Percentiles rank a stretch among this genome's conserved stretches.
These are phyloP conservation scores for Hanseniaspora valbyensis DNA, from an alignment of 805 yeast genomes.

Conservation along the genomic window DNA sequence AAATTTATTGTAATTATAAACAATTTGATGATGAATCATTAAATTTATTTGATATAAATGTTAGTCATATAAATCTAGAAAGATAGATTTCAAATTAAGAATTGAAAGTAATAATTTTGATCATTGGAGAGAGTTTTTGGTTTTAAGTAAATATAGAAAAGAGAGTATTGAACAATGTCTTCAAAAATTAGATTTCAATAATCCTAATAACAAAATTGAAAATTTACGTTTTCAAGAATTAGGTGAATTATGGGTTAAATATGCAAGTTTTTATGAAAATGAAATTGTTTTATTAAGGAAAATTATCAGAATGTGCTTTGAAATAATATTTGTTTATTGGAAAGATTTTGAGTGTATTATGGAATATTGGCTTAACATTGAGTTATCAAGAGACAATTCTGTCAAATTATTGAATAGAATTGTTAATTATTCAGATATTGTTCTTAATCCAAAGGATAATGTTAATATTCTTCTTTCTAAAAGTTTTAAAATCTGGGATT, in stretches of 20 bases:
- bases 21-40: not conserved
- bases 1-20: not conserved
- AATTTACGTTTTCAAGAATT: conserved; percentile 29
- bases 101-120: not conserved
- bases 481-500: conserved; percentile 3
- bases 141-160: not conserved
- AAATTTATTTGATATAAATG: not conserved
- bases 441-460: conserved; percentile 22
- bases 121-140: conserved; percentile 4
- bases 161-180: conserved; percentile 1
- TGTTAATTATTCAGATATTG: conserved; percentile 31
- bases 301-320: conserved; percentile 51
- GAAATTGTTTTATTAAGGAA: conserved; percentile 52
- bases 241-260: conserved; percentile 56
- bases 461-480: conserved; percentile 17
- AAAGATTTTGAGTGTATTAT: conserved; percentile 61
- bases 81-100: not conserved
- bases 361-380: conserved; percentile 65
- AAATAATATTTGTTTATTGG: conserved; percentile 53
- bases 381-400: conserved; percentile 41
- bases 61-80: not conserved
- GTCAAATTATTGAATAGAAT: conserved; percentile 35
- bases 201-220: not conserved
- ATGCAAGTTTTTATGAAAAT: conserved; percentile 50
- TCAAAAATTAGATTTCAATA: not conserved